Conservation (phyloP, 208 protist genomes). For the Plasmodiophora brassicae region DNA sequence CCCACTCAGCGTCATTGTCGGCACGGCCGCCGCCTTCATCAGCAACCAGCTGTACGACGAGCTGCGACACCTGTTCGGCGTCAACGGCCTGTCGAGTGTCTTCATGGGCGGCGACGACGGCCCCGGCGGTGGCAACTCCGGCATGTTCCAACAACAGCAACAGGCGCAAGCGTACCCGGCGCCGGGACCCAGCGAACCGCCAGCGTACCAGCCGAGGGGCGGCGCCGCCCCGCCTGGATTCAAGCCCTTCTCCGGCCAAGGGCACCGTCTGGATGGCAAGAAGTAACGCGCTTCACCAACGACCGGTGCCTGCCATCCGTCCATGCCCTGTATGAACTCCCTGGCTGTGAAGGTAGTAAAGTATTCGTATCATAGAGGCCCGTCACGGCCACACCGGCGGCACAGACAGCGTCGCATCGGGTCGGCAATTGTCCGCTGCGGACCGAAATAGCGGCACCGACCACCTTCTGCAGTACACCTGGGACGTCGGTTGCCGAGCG, state of each 20-base stretch:
- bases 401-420: too few species aligned
- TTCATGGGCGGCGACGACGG: not conserved
- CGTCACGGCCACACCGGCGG: too few species aligned
- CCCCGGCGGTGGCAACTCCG: not conserved
- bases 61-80: not conserved
- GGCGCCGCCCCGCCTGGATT: conserved; percentile 3
- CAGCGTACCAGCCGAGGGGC: not conserved
- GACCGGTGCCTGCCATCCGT: too few species aligned
- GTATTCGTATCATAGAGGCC: too few species aligned
- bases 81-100: not conserved
- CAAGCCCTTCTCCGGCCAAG: conserved; percentile 4
- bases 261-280: conserved; percentile 1
- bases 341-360: too few species aligned
- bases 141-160: not conserved
- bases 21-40: not conserved
- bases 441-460: too few species aligned
- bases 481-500: too few species aligned
- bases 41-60: conserved; percentile 22
- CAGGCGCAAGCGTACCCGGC: not conserved
- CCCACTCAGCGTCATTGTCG: not conserved
- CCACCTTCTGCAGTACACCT: too few species aligned
- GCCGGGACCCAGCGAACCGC: not conserved
- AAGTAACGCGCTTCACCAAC: too few species aligned
- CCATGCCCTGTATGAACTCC: too few species aligned
- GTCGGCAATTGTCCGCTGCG: too few species aligned